Evolutionary conservation across 2,329 filamentous ascomycete genomes (phyloP).

Genomic region (Dactylellina haptotyla): DNA sequence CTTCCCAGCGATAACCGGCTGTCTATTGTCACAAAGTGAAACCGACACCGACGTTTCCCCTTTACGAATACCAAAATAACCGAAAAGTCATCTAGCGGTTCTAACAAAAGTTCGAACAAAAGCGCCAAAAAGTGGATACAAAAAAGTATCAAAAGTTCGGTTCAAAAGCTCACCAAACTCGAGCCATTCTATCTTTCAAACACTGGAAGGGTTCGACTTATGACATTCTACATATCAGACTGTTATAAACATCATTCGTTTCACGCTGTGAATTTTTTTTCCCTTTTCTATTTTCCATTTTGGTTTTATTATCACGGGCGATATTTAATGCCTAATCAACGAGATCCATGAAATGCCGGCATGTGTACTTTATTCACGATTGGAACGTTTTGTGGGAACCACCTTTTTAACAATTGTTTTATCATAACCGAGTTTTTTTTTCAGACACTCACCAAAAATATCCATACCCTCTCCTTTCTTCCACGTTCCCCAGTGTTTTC

Average conservation of each 20-base stretch:
- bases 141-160: slow-evolving; percentile 29
- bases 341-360: slow-evolving; percentile 32
- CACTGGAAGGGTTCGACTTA: slow-evolving; percentile 17
- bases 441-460: slow-evolving; percentile 31
- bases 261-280: neutral
- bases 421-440: slow-evolving; percentile 17
- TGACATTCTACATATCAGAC: slow-evolving; percentile 36
- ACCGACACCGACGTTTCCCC: neutral
- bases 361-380: slow-evolving; percentile 49
- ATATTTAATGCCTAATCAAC: slow-evolving; percentile 50
- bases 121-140: slow-evolving; percentile 32
- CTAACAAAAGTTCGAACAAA: slow-evolving; percentile 21
- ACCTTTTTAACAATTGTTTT: slow-evolving; percentile 14
- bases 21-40: neutral
- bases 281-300: slow-evolving; percentile 2
- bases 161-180: slow-evolving; percentile 15
- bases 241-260: slow-evolving; percentile 10
- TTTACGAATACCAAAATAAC: neutral
- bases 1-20: slow-evolving; percentile 2
- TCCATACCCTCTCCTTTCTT: slow-evolving; percentile 6
- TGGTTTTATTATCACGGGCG: slow-evolving; percentile 29
- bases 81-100: slow-evolving; percentile 13
- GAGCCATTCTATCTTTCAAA: slow-evolving; percentile 8
- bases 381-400: slow-evolving; percentile 20
- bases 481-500: neutral